A percentile compares a stretch with the other conserved stretches of the same genome.
phyloP scores from a whole-genome alignment of 2,329 filamentous ascomycete genomes.

The Cordyceps tenuipes region DNA sequence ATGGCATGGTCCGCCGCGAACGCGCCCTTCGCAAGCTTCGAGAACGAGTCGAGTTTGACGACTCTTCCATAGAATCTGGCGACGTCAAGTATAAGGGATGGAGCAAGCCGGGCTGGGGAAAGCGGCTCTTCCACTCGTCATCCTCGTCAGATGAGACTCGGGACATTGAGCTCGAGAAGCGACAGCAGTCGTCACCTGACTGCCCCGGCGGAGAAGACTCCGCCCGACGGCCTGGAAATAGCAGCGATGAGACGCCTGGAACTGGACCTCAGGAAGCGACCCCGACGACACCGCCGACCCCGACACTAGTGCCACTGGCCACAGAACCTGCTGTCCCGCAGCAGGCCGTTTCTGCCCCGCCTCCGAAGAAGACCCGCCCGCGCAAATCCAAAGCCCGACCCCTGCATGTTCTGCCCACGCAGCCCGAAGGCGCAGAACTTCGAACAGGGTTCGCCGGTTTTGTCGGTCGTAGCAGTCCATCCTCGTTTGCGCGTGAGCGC shows the following conservation, averaged over 20 bases:
- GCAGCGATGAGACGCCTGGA: neutral
- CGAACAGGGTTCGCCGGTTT: conserved; percentile 17
- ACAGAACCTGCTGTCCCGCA: neutral
- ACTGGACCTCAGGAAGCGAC: neutral
- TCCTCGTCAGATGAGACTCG: conserved; percentile 16
- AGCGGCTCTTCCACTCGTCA: conserved; percentile 25
- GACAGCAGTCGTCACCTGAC: neutral
- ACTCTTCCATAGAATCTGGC: conserved; percentile 24
- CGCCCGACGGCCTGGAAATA: neutral
- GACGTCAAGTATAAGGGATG: conserved; percentile 29
- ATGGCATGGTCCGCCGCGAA: conserved; percentile 79
- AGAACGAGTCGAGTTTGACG: conserved; percentile 40
- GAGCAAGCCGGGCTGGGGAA: conserved; percentile 17
- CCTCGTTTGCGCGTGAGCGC: conserved; percentile 34
- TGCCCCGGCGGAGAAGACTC: conserved; percentile 1
- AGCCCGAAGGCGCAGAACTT: conserved; percentile 27
- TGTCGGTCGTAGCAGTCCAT: conserved; percentile 31
- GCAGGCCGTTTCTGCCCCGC: conserved; percentile 5
- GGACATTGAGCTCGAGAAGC: conserved; percentile 7
- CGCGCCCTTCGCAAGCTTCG: conserved; percentile 56
- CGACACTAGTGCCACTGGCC: neutral
- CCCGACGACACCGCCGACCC: neutral
- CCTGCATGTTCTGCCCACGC: conserved; percentile 28
- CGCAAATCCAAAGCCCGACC: conserved; percentile 14
- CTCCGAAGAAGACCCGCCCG: conserved; percentile 12